These are phyloP conservation scores for Torulaspora gathmanii DNA, from an alignment of 805 yeast genomes.

Conservation along the genomic window DNA sequence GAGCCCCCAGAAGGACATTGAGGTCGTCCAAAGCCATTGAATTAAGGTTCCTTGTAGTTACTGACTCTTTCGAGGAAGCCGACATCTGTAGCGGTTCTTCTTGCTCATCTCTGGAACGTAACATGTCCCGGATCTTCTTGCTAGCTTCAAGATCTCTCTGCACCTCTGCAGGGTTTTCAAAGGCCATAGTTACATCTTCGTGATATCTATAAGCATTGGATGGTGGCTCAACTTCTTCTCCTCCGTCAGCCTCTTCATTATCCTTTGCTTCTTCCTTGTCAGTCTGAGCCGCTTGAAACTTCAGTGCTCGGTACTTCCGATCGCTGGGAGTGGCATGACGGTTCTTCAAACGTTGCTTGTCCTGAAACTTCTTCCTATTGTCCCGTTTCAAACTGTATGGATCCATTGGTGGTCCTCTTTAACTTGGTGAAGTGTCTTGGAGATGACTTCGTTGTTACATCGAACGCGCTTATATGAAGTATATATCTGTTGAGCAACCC, in stretches of 20 bases:
- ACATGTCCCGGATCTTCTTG: constrained; percentile 14
- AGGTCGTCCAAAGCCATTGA: constrained; percentile 21
- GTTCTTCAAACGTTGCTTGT: constrained; percentile 38
- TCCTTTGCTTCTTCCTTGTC: constrained; percentile 18
- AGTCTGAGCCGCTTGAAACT: constrained; percentile 20
- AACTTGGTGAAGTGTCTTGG: neutral
- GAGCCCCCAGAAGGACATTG: constrained; percentile 18
- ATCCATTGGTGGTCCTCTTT: constrained; percentile 21
- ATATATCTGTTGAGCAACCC: neutral
- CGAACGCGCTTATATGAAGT: constrained; percentile 4
- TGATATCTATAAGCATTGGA: constrained; percentile 24
- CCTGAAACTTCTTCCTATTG: constrained; percentile 41
- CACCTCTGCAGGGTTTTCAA: constrained; percentile 12
- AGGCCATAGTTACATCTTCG: constrained; percentile 18
- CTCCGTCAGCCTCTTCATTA: constrained; percentile 12
- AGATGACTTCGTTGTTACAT: neutral
- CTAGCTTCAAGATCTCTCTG: constrained; percentile 10
- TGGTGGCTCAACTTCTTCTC: constrained; percentile 18
- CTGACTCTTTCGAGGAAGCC: neutral
- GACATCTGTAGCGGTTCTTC: constrained; percentile 3
- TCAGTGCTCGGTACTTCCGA: constrained; percentile 33
- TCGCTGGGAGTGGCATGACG: constrained; percentile 39
- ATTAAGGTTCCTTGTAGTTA: constrained; percentile 22
- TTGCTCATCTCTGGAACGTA: constrained; percentile 11
- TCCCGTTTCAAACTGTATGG: constrained; percentile 36